These are phyloP conservation scores for Fomitopsis betulina DNA, from an alignment of 1,284 basidiomycete species.

Conservation along the genomic window DNA sequence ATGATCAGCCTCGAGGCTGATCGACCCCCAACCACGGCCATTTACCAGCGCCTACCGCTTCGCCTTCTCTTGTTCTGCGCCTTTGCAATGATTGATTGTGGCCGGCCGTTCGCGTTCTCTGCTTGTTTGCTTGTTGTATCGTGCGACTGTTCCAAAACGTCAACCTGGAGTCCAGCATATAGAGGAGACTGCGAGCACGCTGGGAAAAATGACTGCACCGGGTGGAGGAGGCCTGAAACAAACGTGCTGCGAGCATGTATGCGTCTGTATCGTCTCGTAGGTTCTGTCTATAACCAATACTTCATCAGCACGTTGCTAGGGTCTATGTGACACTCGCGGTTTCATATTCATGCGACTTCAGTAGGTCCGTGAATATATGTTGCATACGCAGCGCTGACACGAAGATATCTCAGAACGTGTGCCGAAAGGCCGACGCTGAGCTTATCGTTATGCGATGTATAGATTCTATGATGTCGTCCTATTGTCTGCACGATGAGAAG, in stretches of 20 bases:
- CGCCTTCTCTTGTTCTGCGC: slow-evolving; percentile 1
- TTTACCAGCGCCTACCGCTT: neutral
- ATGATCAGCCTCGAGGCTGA: slow-evolving; percentile 4
- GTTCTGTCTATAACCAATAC: neutral
- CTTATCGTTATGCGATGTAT: neutral
- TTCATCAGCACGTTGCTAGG: neutral
- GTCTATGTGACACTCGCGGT: neutral
- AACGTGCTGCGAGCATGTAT: neutral
- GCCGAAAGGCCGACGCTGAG: neutral
- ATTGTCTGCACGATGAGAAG: neutral
- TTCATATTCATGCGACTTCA: neutral
- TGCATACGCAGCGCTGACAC: neutral
- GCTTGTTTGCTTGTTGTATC: neutral
- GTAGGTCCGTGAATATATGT: neutral
- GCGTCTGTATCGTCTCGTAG: neutral
- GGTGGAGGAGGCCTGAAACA: neutral
- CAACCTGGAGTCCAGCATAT: neutral
- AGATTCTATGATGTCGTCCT: too few relatives aligned
- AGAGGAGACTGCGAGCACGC: too few relatives aligned
- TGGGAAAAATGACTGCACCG: neutral
- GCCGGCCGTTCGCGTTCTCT: neutral
- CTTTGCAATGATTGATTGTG: neutral
- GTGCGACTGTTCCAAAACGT: neutral
- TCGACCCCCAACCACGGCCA: neutral
- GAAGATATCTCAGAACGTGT: neutral